phyloP scores from a whole-genome alignment of 495 filamentous ascomycete species.

The Lasiosphaeris hirsuta region DNA sequence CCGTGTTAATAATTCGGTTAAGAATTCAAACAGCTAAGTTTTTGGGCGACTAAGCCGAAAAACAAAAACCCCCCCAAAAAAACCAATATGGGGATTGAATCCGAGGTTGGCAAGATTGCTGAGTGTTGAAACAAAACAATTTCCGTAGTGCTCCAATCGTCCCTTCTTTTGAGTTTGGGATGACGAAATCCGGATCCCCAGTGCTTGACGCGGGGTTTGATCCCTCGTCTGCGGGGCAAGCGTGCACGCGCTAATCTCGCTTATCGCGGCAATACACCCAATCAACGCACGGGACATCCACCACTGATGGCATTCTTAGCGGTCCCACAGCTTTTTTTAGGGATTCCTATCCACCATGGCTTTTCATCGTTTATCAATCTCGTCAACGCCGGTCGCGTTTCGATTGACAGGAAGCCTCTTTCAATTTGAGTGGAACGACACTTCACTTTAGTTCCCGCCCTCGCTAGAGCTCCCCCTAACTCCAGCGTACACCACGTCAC shows the following conservation, averaged over 20 bases:
- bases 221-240: too few relatives aligned
- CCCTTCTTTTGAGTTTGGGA: too few relatives aligned
- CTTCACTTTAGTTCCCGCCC: neutral
- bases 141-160: too few relatives aligned
- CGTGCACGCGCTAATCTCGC: neutral
- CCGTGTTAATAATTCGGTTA: too few relatives aligned
- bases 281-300: neutral
- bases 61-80: too few relatives aligned
- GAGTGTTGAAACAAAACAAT: too few relatives aligned
- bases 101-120: too few relatives aligned
- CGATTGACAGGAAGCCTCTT: slow-evolving; percentile 9
- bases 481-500: slow-evolving; percentile 25
- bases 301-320: neutral
- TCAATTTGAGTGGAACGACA: slow-evolving; percentile 8
- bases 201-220: neutral
- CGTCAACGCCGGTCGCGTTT: slow-evolving; percentile 25
- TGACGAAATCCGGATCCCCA: too few relatives aligned
- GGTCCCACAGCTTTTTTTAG: neutral
- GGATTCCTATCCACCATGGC: slow-evolving; percentile 18
- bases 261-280: slow-evolving; percentile 1
- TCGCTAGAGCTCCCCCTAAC: neutral
- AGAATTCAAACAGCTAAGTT: too few relatives aligned
- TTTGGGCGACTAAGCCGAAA: too few relatives aligned
- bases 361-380: slow-evolving; percentile 25
- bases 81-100: too few relatives aligned